Conservation (phyloP, 805 yeast species). For the Candida chauliodis region DNA sequence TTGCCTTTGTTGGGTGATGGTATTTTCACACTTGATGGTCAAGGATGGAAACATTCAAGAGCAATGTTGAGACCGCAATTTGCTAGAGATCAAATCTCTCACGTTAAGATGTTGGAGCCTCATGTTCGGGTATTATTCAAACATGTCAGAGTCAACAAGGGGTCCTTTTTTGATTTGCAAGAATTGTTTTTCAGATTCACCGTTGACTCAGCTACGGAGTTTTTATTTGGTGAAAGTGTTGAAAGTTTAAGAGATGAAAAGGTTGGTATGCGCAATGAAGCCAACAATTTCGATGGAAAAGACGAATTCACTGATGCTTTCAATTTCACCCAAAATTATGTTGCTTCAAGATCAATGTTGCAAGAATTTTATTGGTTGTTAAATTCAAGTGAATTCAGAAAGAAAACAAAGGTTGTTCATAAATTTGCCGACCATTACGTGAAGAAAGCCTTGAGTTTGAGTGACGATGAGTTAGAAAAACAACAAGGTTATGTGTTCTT, state of each 20-base stretch:
- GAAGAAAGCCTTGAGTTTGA: conserved; percentile 23
- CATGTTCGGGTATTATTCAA: conserved; percentile 34
- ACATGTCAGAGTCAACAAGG: conserved; percentile 25
- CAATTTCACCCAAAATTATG: conserved; percentile 27
- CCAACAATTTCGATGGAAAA: conserved; percentile 27
- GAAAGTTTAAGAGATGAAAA: conserved; percentile 26
- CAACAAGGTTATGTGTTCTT: conserved; percentile 32
- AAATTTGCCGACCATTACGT: conserved; percentile 28
- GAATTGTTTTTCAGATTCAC: conserved; percentile 37
- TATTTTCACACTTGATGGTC: conserved; percentile 40
- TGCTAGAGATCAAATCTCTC: conserved; percentile 41
- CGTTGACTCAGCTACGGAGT: conserved; percentile 40
- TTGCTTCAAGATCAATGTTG: conserved; percentile 25
- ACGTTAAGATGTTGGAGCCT: conserved; percentile 36
- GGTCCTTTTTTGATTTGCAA: conserved; percentile 33
- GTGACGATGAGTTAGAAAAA: conserved; percentile 24
- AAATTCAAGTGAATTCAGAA: conserved; percentile 20
- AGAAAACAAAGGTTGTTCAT: conserved; percentile 23
- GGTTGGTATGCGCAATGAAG: conserved; percentile 15
- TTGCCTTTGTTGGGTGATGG: conserved; percentile 40
- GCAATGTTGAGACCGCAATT: conserved; percentile 45
- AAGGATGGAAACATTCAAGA: conserved; percentile 42
- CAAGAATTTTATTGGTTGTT: conserved; percentile 24
- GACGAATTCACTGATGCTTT: conserved; percentile 32
- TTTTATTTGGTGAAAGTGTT: conserved; percentile 41